These are phyloP conservation scores for Papilionanthe hybrid DNA, from an alignment of 116 monocot genomes.

Conservation along the genomic window DNA sequence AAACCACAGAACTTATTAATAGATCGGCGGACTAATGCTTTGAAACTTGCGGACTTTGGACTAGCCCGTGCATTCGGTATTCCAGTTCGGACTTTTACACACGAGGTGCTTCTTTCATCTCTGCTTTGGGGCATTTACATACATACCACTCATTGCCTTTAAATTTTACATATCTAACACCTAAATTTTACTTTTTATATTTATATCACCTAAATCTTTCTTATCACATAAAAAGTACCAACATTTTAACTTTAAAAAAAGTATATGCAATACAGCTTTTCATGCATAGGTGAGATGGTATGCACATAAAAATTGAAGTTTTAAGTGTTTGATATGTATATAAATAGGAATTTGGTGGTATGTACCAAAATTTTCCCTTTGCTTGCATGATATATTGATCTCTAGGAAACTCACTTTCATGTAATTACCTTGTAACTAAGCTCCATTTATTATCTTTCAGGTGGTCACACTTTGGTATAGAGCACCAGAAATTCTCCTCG, in stretches of 20 bases:
- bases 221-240: no score
- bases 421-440: background rate
- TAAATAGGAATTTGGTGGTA: no score
- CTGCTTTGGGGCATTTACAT: background rate
- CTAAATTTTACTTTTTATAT: no score
- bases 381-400: background rate
- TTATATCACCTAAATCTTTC: no score
- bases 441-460: constrained; percentile 29
- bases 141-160: no score
- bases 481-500: constrained; percentile 95
- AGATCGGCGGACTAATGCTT: constrained; percentile 72
- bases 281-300: no score
- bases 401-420: background rate
- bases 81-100: constrained; percentile 92
- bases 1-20: constrained; percentile 49
- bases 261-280: no score
- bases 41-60: constrained; percentile 98
- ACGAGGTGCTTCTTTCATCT: constrained; percentile 55
- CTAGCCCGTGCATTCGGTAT: constrained; percentile 94
- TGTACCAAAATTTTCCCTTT: no score
- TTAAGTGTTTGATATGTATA: no score
- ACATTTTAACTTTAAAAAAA: no score
- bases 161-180: no score
- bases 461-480: constrained; percentile 98
- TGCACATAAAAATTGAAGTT: no score